These are phyloP conservation scores for Trifolium repens DNA, from an alignment of 306 rosid species.

Conservation along the genomic window DNA sequence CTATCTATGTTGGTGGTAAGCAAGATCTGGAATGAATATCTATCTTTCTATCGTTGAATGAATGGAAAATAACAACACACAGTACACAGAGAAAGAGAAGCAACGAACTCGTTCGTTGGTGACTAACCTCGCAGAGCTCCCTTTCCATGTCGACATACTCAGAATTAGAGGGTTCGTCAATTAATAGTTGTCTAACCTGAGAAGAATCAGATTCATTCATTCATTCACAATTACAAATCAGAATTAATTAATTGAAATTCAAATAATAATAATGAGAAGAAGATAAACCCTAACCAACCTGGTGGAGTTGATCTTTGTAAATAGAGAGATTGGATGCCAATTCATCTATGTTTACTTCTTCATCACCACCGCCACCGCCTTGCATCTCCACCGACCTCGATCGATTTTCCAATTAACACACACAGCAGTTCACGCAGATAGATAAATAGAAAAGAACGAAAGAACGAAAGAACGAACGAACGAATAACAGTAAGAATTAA, in stretches of 20 bases:
- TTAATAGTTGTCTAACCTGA: conserved; percentile 78
- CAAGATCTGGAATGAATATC: no score
- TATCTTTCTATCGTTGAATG: no score
- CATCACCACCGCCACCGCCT: conserved; percentile 61
- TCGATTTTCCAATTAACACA: background rate
- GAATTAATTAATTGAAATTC: background rate
- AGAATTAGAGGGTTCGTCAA: conserved; percentile 73
- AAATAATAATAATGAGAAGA: background rate
- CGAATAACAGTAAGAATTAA: no score
- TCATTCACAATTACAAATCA: background rate
- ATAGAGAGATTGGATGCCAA: conserved; percentile 79
- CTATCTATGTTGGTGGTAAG: no score
- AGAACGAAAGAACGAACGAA: no score
- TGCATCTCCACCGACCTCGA: conserved; percentile 42
- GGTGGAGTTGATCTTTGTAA: conserved; percentile 82
- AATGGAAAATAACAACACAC: no score
- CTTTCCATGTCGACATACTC: conserved; percentile 94
- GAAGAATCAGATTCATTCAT: background rate
- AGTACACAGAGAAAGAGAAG: background rate
- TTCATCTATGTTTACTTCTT: conserved; percentile 70
- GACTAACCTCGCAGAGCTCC: conserved; percentile 68
- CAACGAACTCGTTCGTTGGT: conserved; percentile 29
- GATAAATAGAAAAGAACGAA: background rate
- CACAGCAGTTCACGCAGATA: background rate
- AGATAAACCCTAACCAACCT: conserved; percentile 54